A percentile compares a stretch with the other conserved stretches of the same genome.
These are phyloP conservation scores for Tuber microsphaerosporum DNA, from an alignment of 495 filamentous ascomycete species.

Conservation along the genomic window DNA sequence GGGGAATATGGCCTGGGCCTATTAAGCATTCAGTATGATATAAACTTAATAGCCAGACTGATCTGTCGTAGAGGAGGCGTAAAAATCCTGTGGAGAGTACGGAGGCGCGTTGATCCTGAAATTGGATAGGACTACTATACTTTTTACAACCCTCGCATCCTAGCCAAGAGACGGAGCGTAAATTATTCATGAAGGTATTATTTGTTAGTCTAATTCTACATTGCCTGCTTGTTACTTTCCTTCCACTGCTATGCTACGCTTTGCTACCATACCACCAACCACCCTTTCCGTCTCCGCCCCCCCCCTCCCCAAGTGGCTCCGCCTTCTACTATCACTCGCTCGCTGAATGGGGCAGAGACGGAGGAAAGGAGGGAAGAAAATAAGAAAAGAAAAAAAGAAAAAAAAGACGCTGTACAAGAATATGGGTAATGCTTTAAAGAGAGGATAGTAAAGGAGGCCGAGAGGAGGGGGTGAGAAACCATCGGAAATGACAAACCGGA, in stretches of 20 bases:
- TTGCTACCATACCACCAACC: not conserved
- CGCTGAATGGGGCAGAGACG: not conserved
- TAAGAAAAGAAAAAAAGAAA: not conserved
- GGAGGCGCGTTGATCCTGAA: not conserved
- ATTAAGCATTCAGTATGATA: too few species aligned
- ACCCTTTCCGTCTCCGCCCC: not conserved
- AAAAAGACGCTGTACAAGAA: conserved; percentile 1
- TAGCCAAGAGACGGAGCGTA: not conserved
- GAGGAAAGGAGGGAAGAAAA: not conserved
- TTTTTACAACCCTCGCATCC: not conserved
- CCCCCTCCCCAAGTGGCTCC: not conserved
- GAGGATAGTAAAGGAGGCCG: not conserved
- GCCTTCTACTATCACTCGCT: conserved; percentile 2
- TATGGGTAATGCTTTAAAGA: not conserved
- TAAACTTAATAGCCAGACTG: too few species aligned
- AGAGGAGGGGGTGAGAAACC: not conserved
- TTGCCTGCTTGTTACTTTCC: not conserved
- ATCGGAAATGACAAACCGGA: not conserved
- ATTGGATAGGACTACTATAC: not conserved
- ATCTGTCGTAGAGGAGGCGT: too few species aligned
- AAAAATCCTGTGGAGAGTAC: too few species aligned
- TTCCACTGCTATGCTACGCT: not conserved
- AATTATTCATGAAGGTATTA: not conserved
- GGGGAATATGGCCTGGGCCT: too few species aligned
- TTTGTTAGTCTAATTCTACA: not conserved